phyloP scores from a whole-genome alignment of 2,329 filamentous ascomycete species.

The Beauveria rudraprayagi region DNA sequence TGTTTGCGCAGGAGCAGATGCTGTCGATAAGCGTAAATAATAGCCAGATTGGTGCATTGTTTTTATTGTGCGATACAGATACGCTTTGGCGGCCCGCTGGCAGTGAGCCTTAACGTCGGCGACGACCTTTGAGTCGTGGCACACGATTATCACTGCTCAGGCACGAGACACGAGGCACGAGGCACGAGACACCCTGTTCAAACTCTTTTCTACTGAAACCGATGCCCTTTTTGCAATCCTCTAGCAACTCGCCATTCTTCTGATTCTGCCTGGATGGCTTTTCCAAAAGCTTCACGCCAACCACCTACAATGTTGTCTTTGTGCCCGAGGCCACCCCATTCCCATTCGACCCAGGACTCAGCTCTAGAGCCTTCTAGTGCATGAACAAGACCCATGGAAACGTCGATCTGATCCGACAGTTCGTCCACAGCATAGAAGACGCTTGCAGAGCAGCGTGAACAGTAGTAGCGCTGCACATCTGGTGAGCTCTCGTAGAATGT shows the following conservation, averaged over 20 bases:
- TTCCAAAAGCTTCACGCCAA: conserved; percentile 31
- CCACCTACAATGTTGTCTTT: conserved; percentile 29
- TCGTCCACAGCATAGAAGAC: conserved; percentile 37
- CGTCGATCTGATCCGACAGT: conserved; percentile 31
- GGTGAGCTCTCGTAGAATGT: conserved; percentile 34
- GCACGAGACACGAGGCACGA: too few relatives aligned
- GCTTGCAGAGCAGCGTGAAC: conserved; percentile 36
- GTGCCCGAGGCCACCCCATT: conserved; percentile 24
- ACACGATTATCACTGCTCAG: neutral
- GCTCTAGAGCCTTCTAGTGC: conserved; percentile 36
- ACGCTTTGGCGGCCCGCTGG: neutral
- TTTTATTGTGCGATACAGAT: neutral
- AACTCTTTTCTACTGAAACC: neutral
- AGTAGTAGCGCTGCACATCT: conserved; percentile 40
- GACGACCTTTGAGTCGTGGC: neutral
- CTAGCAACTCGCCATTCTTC: conserved; percentile 26
- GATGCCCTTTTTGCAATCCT: conserved; percentile 12
- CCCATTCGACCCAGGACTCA: conserved; percentile 36
- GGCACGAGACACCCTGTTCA: neutral
- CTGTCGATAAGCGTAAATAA: neutral
- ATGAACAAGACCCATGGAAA: conserved; percentile 38
- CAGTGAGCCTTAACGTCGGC: neutral
- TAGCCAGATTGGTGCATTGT: neutral
- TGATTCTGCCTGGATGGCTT: conserved; percentile 23
- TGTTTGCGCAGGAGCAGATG: neutral